Percentiles rank a stretch among this genome's conserved stretches.
Evolutionary conservation across 106 monocot species (phyloP).

Genomic region (Platanthera guangdongensis): DNA sequence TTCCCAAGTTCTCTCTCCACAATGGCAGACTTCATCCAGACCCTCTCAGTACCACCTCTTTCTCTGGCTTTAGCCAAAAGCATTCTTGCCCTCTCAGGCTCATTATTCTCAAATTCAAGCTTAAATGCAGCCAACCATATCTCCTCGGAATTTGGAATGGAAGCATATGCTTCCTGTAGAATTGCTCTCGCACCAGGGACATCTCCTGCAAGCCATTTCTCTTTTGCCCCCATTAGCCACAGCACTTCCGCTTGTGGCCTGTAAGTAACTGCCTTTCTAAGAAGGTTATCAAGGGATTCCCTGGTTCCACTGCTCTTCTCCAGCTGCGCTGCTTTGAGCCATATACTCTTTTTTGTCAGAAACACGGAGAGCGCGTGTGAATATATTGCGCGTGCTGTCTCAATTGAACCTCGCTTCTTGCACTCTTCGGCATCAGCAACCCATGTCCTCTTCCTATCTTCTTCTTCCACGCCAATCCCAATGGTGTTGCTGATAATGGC

Average conservation of each 20-base stretch:
- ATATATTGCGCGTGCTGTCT: constrained; percentile 93
- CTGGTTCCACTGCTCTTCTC: constrained; percentile 96
- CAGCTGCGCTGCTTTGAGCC: constrained; percentile 98
- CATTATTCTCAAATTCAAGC: constrained; percentile 95
- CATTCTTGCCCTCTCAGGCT: constrained; percentile 93
- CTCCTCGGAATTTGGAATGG: constrained; percentile 98
- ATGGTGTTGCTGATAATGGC: constrained; percentile 85
- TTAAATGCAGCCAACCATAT: constrained; percentile 96
- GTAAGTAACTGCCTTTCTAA: constrained; percentile 86
- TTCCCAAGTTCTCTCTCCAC: constrained; percentile 92
- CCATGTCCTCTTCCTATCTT: constrained; percentile 94
- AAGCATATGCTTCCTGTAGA: constrained; percentile 96
- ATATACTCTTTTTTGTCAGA: constrained; percentile 89
- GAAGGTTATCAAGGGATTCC: constrained; percentile 85
- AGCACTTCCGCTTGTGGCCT: constrained; percentile 89
- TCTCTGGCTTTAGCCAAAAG: constrained; percentile 91
- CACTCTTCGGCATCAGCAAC: constrained; percentile 99
- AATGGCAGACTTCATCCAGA: constrained; percentile 99
- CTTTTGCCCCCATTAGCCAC: constrained; percentile 99
- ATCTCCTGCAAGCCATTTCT: constrained; percentile 96
- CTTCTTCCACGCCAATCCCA: constrained; percentile 87
- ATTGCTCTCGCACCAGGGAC: constrained; percentile 86
- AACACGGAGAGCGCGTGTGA: constrained; percentile 77
- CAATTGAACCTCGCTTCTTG: constrained; percentile 93
- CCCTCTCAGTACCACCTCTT: constrained; percentile 93